These are phyloP conservation scores for Populus hybrid DNA, from an alignment of 441 rosid species.

Conservation along the genomic window DNA sequence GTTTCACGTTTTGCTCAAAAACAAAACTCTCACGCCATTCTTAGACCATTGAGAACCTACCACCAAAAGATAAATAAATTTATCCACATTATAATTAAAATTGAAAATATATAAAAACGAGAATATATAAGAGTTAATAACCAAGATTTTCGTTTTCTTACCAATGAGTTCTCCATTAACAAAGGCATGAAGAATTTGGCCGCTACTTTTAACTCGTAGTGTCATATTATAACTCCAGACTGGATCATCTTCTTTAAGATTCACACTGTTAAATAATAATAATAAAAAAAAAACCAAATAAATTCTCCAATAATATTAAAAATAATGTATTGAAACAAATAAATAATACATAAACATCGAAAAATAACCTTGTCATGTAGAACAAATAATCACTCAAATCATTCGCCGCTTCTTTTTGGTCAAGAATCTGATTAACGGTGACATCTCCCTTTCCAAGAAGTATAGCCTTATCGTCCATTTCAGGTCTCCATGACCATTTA, in stretches of 20 bases:
- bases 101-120: not conserved
- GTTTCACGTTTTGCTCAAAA: conserved; percentile 34
- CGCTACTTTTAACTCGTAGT: conserved; percentile 42
- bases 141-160: conserved; percentile 2
- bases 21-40: conserved; percentile 19
- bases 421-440: conserved; percentile 27
- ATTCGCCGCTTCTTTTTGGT: conserved; percentile 52
- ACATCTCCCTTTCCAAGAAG: not conserved
- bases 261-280: not conserved
- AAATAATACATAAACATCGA: not conserved
- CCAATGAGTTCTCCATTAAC: conserved; percentile 57
- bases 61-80: not conserved
- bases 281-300: not conserved
- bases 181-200: conserved; percentile 58
- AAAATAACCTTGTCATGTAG: conserved; percentile 55
- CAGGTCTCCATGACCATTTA: conserved; percentile 75
- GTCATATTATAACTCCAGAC: conserved; percentile 32
- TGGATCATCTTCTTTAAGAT: conserved; percentile 9
- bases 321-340: not conserved
- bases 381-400: conserved; percentile 69
- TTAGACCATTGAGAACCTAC: conserved; percentile 46
- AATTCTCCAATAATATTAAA: not conserved
- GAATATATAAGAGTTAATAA: not conserved
- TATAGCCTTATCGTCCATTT: conserved; percentile 9
- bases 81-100: not conserved